Conservation (phyloP, 257 asterid species). For the Salvia splendens region DNA sequence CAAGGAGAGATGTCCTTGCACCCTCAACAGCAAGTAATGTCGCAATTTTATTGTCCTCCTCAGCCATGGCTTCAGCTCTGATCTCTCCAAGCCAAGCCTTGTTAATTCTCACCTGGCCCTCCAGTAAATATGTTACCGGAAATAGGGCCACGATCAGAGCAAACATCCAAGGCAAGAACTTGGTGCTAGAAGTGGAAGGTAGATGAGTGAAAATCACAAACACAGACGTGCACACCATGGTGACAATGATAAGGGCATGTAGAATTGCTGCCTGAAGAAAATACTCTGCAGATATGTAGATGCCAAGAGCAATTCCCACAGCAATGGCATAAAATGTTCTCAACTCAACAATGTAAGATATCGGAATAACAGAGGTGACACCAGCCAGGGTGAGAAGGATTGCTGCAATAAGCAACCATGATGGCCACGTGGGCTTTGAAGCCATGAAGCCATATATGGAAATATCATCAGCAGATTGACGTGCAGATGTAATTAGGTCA, state of each 20-base stretch:
- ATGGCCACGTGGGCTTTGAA: conserved; percentile 89
- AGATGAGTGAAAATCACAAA: conserved; percentile 94
- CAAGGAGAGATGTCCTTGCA: conserved; percentile 94
- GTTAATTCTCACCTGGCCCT: conserved; percentile 87
- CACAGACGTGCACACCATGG: conserved; percentile 86
- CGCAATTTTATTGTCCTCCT: conserved; percentile 67
- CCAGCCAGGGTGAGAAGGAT: conserved; percentile 92
- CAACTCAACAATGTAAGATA: conserved; percentile 81
- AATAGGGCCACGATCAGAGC: conserved; percentile 96
- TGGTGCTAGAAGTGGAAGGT: conserved; percentile 97
- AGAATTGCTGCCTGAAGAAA: conserved; percentile 87
- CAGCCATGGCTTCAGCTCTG: conserved; percentile 51
- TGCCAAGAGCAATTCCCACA: conserved; percentile 85
- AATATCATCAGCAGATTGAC: conserved; percentile 87
- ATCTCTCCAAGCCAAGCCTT: conserved; percentile 54
- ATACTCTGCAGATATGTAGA: conserved; percentile 88
- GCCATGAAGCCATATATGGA: conserved; percentile 94
- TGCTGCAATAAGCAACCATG: conserved; percentile 92
- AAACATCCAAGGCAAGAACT: conserved; percentile 90
- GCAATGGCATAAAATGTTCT: conserved; percentile 77
- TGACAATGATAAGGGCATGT: conserved; percentile 80
- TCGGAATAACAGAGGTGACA: conserved; percentile 85
- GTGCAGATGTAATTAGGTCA: conserved; percentile 75
- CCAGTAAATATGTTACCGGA: conserved; percentile 92
- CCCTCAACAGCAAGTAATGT: conserved; percentile 89